Base-by-base conservation (phyloP, 495 filamentous ascomycete species). In the Staphylotrichum longicolle region DNA sequence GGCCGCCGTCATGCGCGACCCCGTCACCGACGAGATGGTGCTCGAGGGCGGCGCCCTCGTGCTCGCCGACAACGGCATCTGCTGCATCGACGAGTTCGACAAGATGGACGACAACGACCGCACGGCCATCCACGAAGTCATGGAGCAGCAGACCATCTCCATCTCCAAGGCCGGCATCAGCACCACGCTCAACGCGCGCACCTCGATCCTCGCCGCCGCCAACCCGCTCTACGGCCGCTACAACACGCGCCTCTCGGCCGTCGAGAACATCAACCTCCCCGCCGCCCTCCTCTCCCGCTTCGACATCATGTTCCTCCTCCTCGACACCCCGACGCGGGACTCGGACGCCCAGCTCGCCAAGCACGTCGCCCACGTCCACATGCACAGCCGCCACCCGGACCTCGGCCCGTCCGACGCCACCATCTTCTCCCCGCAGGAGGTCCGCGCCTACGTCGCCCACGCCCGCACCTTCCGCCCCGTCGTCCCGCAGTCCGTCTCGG, bases 61-160 rank as follows among this genome's bases (percentile, higher is more conserved):
- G 39, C 80, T 98, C 3, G 95, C 94, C 34, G 94, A 98, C 71
- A 98, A 98, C 68, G 94, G 94, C 66, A 95, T 96, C 75, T 98
- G 94, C 85, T 98, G 94, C 72, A 98, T 98, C 75, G 94, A 98
- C 79, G 94, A 98, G 73, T 98, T 98, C 71, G 94, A 98, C 81
- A 98, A 98, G 78, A 98, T 98, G 94, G 95, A 98, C 71, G 94
- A 98, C 71, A 82, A 84, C 57, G 95, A 98, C 74, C 84, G 94
- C 61, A 98, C 94, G 0, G 95, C 95, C 35, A 98, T 98, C 70
- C 94, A 98, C 82, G 94, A 98, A 86, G 94, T 98, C 37, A 98
- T 98, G 94, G 94, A 98, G 70, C 94, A 98, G 72, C 94, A 98
- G 75, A 98, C 94, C 53, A 98, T 98, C 60, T 96, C 91, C 58